phyloP scores from a whole-genome alignment of 805 yeast genomes.

The Starmera amethionina region DNA sequence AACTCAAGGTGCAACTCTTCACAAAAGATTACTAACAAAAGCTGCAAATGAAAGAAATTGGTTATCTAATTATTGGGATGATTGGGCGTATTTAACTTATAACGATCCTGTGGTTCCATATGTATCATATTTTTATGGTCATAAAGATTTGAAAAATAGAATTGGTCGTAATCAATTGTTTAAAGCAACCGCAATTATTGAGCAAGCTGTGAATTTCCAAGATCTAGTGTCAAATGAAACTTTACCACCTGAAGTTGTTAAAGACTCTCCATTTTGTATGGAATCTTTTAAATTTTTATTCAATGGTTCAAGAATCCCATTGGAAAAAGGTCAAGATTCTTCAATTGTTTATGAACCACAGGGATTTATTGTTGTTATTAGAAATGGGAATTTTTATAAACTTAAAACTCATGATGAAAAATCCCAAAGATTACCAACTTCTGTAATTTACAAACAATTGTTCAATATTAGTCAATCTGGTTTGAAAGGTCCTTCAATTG shows the following conservation, averaged over 20 bases:
- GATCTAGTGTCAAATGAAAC: conserved; percentile 57
- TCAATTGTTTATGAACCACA: conserved; percentile 45
- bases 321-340: conserved; percentile 44
- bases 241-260: conserved; percentile 70
- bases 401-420: conserved; percentile 44
- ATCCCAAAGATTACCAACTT: conserved; percentile 35
- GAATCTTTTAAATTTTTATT: conserved; percentile 87
- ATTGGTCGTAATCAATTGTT: conserved; percentile 55
- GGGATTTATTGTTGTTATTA: conserved; percentile 61
- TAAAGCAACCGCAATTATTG: conserved; percentile 69
- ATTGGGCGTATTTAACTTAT: conserved; percentile 82
- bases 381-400: conserved; percentile 75
- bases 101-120: conserved; percentile 93
- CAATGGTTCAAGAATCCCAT: conserved; percentile 81
- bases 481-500: conserved; percentile 33
- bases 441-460: conserved; percentile 49
- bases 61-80: conserved; percentile 91
- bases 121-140: conserved; percentile 83
- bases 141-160: conserved; percentile 46
- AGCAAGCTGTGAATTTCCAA: conserved; percentile 60
- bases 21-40: conserved; percentile 48
- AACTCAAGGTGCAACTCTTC: conserved; percentile 61
- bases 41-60: conserved; percentile 65
- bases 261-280: conserved; percentile 86
- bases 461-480: conserved; percentile 37